These are phyloP conservation scores for Cyberlindnera petersonii DNA, from an alignment of 805 yeast genomes.

Conservation along the genomic window DNA sequence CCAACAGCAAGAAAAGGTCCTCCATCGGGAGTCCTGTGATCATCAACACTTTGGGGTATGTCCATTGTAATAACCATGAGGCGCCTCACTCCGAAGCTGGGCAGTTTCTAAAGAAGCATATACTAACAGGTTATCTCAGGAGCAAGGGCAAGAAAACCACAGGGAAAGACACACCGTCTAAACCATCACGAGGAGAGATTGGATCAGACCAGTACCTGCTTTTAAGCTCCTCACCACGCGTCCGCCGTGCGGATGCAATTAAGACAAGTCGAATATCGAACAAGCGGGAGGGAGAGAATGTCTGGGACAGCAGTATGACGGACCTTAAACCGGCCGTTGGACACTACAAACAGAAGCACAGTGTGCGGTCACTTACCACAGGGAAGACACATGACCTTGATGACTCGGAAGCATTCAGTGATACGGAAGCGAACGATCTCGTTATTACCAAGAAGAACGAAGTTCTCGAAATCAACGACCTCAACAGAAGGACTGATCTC, in stretches of 20 bases:
- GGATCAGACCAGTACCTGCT: too few relatives aligned
- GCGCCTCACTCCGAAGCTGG: background rate
- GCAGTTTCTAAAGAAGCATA: background rate
- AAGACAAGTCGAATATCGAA: too few relatives aligned
- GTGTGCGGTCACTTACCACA: background rate
- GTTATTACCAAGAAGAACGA: background rate
- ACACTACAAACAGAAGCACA: too few relatives aligned
- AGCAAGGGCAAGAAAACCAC: background rate
- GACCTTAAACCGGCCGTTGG: too few relatives aligned
- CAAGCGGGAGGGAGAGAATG: too few relatives aligned
- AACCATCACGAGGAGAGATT: too few relatives aligned
- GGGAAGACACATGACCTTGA: background rate
- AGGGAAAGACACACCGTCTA: background rate
- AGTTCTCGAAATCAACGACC: slow-evolving; percentile 2
- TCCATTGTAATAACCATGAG: background rate
- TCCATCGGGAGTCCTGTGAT: background rate
- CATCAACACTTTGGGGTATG: slow-evolving; percentile 1
- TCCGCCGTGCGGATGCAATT: too few relatives aligned
- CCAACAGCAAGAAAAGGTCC: background rate
- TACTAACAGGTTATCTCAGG: background rate
- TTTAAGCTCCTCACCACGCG: too few relatives aligned
- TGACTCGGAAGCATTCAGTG: slow-evolving; percentile 8
- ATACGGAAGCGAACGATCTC: slow-evolving; percentile 12
- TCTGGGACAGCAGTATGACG: too few relatives aligned
- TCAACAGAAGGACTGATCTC: background rate